Conservation (phyloP, 2,329 filamentous ascomycete species). For the Fusarium pilosicola region DNA sequence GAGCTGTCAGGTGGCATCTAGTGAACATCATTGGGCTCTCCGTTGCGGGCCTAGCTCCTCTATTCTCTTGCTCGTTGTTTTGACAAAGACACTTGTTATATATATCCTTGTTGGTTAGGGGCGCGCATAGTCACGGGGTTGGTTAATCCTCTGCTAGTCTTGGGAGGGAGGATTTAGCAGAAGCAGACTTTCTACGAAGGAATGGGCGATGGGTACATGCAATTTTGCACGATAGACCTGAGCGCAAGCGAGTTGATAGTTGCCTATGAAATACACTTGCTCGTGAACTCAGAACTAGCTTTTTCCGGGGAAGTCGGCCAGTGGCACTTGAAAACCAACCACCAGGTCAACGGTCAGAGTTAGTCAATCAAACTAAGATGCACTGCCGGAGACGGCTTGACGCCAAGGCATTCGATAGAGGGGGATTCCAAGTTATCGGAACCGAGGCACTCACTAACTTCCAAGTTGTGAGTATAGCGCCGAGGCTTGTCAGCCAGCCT, state of each 20-base stretch:
- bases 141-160: conserved; percentile 1
- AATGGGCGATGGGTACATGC: conserved; percentile 18
- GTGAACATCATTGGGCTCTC: conserved; percentile 18
- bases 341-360: neutral
- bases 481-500: conserved; percentile 32
- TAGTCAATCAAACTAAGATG: neutral
- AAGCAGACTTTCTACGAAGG: conserved; percentile 5
- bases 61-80: conserved; percentile 5
- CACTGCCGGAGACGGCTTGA: conserved; percentile 14
- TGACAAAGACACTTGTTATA: neutral
- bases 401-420: conserved; percentile 3
- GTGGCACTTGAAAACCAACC: neutral
- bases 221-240: conserved; percentile 12
- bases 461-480: conserved; percentile 4
- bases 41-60: neutral
- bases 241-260: conserved; percentile 22
- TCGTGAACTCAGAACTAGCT: conserved; percentile 2
- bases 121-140: conserved; percentile 23
- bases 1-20: conserved; percentile 43
- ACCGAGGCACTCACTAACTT: conserved; percentile 1
- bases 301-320: neutral
- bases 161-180: neutral
- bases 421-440: conserved; percentile 20
- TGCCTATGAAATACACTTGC: conserved; percentile 24
- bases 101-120: conserved; percentile 31